phyloP scores from a whole-genome alignment of 2,329 filamentous ascomycete genomes.

The Calonectria leucothoes region DNA sequence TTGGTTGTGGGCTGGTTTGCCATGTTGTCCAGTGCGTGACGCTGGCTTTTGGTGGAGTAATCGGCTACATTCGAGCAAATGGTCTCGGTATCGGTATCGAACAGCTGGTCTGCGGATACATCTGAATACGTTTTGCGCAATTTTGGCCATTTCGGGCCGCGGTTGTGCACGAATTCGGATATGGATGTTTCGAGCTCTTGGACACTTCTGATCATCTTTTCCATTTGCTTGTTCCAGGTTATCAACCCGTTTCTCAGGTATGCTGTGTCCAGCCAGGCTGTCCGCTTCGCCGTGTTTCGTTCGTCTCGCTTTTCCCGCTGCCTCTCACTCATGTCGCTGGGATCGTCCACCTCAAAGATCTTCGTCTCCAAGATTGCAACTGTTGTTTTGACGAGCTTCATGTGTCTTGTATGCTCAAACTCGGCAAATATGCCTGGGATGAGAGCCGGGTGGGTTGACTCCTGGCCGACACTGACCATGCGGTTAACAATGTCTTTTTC shows the following conservation, averaged over 20 bases:
- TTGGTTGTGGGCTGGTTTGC: too few species aligned
- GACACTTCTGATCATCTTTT: neutral
- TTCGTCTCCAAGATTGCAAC: neutral
- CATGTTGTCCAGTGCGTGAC: too few species aligned
- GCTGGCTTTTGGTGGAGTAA: too few species aligned
- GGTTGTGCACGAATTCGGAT: too few species aligned
- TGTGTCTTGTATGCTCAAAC: slow-evolving; percentile 9
- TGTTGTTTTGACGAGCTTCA: neutral
- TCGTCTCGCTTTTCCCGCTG: neutral
- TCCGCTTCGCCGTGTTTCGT: neutral
- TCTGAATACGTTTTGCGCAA: too few species aligned
- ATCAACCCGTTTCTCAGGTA: slow-evolving; percentile 15
- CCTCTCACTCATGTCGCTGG: neutral
- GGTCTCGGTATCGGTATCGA: too few species aligned
- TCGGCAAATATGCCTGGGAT: slow-evolving; percentile 13
- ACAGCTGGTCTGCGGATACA: too few species aligned
- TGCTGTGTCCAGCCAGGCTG: neutral
- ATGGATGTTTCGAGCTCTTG: too few species aligned
- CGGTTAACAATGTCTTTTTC: slow-evolving; percentile 8
- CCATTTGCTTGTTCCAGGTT: slow-evolving; percentile 4
- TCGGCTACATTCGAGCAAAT: too few species aligned
- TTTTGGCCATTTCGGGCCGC: too few species aligned
- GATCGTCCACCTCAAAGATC: neutral
- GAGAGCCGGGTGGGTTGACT: slow-evolving; percentile 6
- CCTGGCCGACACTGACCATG: neutral